Base-by-base conservation (phyloP, 2,329 filamentous ascomycete species). In the Nemania serpens region DNA sequence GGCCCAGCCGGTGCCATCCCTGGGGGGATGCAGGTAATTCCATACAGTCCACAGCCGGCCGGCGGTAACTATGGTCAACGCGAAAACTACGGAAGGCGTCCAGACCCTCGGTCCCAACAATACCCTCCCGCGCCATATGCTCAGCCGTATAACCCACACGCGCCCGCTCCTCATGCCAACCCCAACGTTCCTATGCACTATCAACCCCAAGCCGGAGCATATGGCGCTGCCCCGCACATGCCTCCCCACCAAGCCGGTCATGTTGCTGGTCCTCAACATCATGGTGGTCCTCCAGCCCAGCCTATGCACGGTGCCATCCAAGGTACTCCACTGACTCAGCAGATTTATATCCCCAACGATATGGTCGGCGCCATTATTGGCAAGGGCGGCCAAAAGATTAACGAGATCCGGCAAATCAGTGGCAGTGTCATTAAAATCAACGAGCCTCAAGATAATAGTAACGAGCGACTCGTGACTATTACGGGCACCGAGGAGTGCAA, bases 371-470 rank as follows among this genome's bases (percentile, higher is more conserved):
- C 95, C 58, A 99, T 99, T 71, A 99, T 99, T 70, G 95, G 95
- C 73, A 99, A 99, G 80, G 95, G 95, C 64, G 95, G 95, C 66
- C 91, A 93, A 58, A 99, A 99, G 85, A 99, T 99, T 83, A 99
- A 99, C 75, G 95, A 99, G 79, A 99, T 99, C 68, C 88, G 95
- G 69, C 93, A 97, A 76, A 88, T 99, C 70, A 96, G 91, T 76
- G 95, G 94, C 69, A 98, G 94, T 79, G 93, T 99, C 48, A 98
- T 99, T 77, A 99, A 99, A 83, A 99, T 99, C 83, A 98, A 99
- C 75, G 95, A 99, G 76, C 95, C 95, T 1, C 95, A 97, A 76
- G 95, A 98, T 77, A 98, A 96, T 79, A 98, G 92, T 83, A 99
- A 98, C 73, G 95, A 99, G 81, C 89, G 95, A 65, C 82, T 99